Evolutionary conservation across 495 filamentous ascomycete species (phyloP).

Genomic region (Hypoxylon subgilvum): DNA sequence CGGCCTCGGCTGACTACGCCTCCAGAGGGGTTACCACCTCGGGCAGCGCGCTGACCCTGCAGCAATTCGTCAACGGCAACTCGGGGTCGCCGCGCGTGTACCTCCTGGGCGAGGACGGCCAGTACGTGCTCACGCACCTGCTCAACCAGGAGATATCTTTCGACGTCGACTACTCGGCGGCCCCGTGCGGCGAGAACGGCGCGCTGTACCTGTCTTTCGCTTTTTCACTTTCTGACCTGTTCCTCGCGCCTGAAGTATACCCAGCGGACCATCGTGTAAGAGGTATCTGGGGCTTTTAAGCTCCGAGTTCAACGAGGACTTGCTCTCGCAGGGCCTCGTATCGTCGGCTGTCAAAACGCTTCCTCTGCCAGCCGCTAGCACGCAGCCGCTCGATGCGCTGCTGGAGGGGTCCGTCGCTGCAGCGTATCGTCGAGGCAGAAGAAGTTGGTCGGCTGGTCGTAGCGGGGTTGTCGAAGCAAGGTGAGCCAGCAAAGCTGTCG

Average conservation of each 20-base stretch:
- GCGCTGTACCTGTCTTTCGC: conserved; percentile 60
- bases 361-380: conserved; percentile 53
- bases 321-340: conserved; percentile 58
- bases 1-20: conserved; percentile 35
- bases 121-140: conserved; percentile 62
- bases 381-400: conserved; percentile 55
- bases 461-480: conserved; percentile 3
- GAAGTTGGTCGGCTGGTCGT: conserved; percentile 27
- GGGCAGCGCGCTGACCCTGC: conserved; percentile 31
- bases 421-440: conserved; percentile 17
- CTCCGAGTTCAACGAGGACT: conserved; percentile 51
- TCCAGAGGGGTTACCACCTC: conserved; percentile 36
- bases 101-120: conserved; percentile 52
- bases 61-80: conserved; percentile 40
- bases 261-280: too few species aligned
- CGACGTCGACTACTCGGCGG: conserved; percentile 61
- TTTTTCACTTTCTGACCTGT: too few species aligned
- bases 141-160: conserved; percentile 63
- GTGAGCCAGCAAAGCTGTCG: conserved; percentile 13
- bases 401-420: conserved; percentile 31
- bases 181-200: conserved; percentile 65
- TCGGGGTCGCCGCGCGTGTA: conserved; percentile 58
- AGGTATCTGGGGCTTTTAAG: too few species aligned
- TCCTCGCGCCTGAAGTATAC: too few species aligned
- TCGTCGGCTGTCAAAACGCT: conserved; percentile 54